A percentile compares a stretch with the other conserved stretches of the same genome.
Evolutionary conservation across 176 grass and related monocot species (phyloP).

Genomic region (Typha latifolia): DNA sequence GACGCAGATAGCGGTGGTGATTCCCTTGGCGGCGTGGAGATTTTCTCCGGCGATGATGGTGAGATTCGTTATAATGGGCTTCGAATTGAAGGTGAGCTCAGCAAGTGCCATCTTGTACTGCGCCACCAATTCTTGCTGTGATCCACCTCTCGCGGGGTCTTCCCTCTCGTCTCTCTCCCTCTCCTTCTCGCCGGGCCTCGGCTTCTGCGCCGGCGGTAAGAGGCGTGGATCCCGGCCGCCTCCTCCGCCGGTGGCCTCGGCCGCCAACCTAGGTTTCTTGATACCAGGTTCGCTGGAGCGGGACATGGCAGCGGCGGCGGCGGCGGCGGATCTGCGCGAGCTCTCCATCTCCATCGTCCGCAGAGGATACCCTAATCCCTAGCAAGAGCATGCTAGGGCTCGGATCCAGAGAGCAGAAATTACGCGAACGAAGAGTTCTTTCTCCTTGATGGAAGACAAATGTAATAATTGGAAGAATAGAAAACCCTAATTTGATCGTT

Average conservation of each 20-base stretch:
- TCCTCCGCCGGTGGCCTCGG: constrained; percentile 4
- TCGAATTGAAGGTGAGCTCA: constrained; percentile 98
- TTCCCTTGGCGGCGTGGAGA: constrained; percentile 73
- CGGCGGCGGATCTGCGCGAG: constrained; percentile 68
- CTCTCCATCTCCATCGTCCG: neutral
- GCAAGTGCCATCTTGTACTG: constrained; percentile 93
- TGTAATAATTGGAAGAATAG: too few relatives aligned
- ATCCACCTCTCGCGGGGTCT: constrained; percentile 8
- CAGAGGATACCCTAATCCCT: neutral
- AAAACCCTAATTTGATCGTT: too few relatives aligned
- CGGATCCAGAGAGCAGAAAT: neutral
- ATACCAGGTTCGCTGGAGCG: constrained; percentile 30
- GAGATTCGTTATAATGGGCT: constrained; percentile 98
- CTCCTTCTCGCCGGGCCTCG: neutral
- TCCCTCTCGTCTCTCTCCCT: constrained; percentile 13
- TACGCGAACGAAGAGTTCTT: too few relatives aligned
- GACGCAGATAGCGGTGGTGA: constrained; percentile 62
- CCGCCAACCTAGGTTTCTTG: constrained; percentile 62
- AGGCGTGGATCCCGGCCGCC: constrained; percentile 3
- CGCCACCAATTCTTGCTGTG: constrained; percentile 61
- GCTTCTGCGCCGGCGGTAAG: neutral
- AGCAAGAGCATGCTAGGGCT: constrained; percentile 1
- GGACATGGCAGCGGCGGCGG: constrained; percentile 14
- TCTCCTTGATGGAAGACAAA: too few relatives aligned
- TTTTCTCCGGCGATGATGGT: constrained; percentile 99